Evolutionary conservation across 2,329 filamentous ascomycete genomes (phyloP), one percentile per base, ranked within the genome.

Genomic region (Neopestalotiopsis rosae): DNA sequence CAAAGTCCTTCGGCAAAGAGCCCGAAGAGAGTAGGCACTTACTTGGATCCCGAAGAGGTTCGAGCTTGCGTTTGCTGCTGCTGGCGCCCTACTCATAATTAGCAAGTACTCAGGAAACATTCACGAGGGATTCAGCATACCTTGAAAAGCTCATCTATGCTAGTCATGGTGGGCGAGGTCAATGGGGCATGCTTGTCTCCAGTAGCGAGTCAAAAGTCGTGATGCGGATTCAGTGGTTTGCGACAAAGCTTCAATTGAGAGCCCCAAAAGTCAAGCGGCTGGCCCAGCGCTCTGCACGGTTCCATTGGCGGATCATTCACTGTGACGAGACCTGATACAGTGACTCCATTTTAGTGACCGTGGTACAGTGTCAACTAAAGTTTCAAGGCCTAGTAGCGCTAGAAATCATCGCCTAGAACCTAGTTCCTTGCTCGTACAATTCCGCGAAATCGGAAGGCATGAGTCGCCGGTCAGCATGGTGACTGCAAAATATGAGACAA

Each of bases 21-120:
- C 14, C 34, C n/a, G 45, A 34, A n/a, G 13, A 20, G 20, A 40
- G 12, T 56, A 13, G 61, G 57, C 61, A 80, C 87, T 72, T 77
- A 92, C 89, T 90, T 70, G 89, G 89, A 78, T 92, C 88, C 75
- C 84, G 84, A 70, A 89, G 79, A 20, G 87, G 83, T 70, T 91
- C 89, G 67, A 90, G 81, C 79, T 91, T 92, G 74, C 90, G 86
- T 78, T 92, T 92, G 81, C 84, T 86, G 67, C 84, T 78, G 38
- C 20, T 66, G 17, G 83, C 76, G 69, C 85, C 84, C 24, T 81
- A 30, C 65, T 65, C 40, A 32, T 20, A 10, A 64, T 2, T 17
- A 6, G n/a, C 24, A 58, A 5, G 13, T 4, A 5, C 5, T 17
- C 13, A 45, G 12, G 24, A 13, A 20, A 24, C 10, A 32, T 5